Conservation (phyloP, 495 filamentous ascomycete species). For the Podospora sp. region DNA sequence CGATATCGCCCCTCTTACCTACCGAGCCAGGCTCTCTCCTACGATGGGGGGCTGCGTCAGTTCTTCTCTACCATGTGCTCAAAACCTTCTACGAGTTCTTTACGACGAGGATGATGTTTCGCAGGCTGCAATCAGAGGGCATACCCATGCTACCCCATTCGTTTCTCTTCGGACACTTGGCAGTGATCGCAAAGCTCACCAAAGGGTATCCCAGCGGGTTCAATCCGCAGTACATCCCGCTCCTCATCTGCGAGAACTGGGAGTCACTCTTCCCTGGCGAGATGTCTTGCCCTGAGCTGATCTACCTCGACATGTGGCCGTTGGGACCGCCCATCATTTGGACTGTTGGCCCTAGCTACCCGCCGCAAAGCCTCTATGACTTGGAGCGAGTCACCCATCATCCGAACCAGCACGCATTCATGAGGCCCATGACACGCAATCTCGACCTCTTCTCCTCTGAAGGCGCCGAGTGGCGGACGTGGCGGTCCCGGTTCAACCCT, state of each 20-base stretch:
- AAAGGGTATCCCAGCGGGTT: slow-evolving; percentile 6
- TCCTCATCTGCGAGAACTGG: slow-evolving; percentile 27
- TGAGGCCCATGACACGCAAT: slow-evolving; percentile 38
- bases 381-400: slow-evolving; percentile 29
- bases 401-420: slow-evolving; percentile 39
- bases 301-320: slow-evolving; percentile 54
- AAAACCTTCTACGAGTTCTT: slow-evolving; percentile 33
- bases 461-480: slow-evolving; percentile 46
- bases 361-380: slow-evolving; percentile 27
- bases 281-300: slow-evolving; percentile 7
- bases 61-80: background rate
- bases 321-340: slow-evolving; percentile 39
- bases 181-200: slow-evolving; percentile 29
- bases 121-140: slow-evolving; percentile 20
- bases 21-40: too few relatives aligned
- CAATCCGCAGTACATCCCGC: slow-evolving; percentile 29
- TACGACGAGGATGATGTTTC: slow-evolving; percentile 30
- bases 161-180: slow-evolving; percentile 43
- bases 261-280: background rate
- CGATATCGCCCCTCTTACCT: too few relatives aligned
- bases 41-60: too few relatives aligned
- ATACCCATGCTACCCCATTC: slow-evolving; percentile 44
- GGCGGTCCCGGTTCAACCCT: slow-evolving; percentile 48
- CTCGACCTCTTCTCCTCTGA: slow-evolving; percentile 41
- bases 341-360: slow-evolving; percentile 40